Evolutionary conservation across 331 rosid species (phyloP).

Genomic region (Malus hybrid): DNA sequence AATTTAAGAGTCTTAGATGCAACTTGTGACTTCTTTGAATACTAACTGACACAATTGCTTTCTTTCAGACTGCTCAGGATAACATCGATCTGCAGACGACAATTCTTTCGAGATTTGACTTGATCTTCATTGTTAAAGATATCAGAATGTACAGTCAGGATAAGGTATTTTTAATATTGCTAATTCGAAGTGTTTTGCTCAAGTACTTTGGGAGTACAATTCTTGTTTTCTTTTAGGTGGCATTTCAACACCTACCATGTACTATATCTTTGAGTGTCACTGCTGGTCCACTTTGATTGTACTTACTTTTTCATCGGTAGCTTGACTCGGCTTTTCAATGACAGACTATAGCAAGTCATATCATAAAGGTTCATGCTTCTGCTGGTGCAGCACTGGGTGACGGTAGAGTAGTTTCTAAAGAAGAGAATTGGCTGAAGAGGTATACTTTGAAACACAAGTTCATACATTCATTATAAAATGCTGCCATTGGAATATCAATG

Average conservation of each 20-base stretch:
- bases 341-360: constrained; percentile 87
- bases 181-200: background rate
- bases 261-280: background rate
- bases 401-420: constrained; percentile 42
- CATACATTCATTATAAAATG: background rate
- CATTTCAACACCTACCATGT: background rate
- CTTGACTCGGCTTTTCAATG: constrained; percentile 17
- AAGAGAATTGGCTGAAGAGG: constrained; percentile 96
- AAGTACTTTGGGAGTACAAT: background rate
- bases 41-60: background rate
- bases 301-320: background rate
- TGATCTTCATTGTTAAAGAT: constrained; percentile 95
- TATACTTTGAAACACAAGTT: constrained; percentile 16
- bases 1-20: constrained; percentile 1
- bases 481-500: constrained; percentile 9
- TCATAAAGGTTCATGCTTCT: constrained; percentile 83
- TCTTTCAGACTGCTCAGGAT: constrained; percentile 93
- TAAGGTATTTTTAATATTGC: constrained; percentile 49
- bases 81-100: constrained; percentile 98
- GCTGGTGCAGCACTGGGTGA: constrained; percentile 56
- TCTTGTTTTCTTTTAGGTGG: background rate
- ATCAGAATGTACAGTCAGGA: constrained; percentile 89
- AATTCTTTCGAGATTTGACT: constrained; percentile 92
- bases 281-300: background rate
- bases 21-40: background rate